Conservation (phyloP, 345 rosid genomes). For the Eucalyptus sp. region DNA sequence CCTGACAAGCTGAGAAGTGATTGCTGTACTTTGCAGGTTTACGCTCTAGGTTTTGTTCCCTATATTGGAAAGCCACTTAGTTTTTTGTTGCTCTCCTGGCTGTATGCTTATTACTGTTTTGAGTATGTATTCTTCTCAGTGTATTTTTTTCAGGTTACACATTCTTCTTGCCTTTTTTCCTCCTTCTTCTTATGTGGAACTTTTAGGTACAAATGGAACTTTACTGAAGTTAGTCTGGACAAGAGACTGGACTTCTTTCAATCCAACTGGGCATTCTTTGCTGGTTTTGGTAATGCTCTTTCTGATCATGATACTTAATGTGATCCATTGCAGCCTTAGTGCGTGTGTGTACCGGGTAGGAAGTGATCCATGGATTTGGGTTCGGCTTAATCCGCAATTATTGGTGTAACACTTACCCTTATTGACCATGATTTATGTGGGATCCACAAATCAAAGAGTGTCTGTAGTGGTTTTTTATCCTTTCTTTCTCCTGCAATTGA, state of each 20-base stretch:
- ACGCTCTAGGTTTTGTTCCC: constrained; percentile 60
- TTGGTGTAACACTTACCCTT: background rate
- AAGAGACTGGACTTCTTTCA: constrained; percentile 78
- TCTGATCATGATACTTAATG: background rate
- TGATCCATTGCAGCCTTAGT: background rate
- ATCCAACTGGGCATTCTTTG: constrained; percentile 93
- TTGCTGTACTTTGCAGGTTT: constrained; percentile 37
- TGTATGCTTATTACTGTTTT: constrained; percentile 94
- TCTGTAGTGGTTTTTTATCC: background rate
- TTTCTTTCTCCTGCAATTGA: background rate
- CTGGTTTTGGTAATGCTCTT: constrained; percentile 78
- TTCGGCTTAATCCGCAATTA: background rate
- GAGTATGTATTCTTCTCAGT: constrained; percentile 46
- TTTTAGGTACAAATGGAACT: constrained; percentile 91
- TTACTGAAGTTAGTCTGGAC: constrained; percentile 50
- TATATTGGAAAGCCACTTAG: constrained; percentile 69
- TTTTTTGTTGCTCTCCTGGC: constrained; percentile 91
- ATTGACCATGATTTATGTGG: background rate
- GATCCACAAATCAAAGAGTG: background rate
- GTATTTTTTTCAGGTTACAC: background rate
- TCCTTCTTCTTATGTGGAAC: background rate
- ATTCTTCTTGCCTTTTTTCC: background rate
- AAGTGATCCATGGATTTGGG: background rate
- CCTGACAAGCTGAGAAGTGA: background rate
- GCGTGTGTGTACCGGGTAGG: rapidly evolving